These are phyloP conservation scores for Lactarius quietus DNA, from an alignment of 768 basidiomycete genomes.

Conservation along the genomic window DNA sequence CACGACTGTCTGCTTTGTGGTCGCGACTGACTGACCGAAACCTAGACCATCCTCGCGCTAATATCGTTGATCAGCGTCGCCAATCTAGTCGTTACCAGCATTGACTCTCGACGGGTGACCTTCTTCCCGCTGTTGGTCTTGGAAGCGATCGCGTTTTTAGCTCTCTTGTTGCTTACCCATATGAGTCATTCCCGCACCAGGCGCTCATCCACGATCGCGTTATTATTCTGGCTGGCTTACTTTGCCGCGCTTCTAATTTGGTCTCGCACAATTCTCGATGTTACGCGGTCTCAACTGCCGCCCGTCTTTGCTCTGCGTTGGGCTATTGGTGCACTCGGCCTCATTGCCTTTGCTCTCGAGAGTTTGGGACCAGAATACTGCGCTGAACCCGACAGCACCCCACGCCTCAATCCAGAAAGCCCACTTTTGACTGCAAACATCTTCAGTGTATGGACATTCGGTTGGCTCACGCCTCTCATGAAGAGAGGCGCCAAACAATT, in stretches of 20 bases:
- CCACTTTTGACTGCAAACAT: slow-evolving; percentile 76
- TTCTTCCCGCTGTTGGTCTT: slow-evolving; percentile 53
- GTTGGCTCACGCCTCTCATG: slow-evolving; percentile 84
- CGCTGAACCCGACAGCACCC: slow-evolving; percentile 30
- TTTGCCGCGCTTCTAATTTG: slow-evolving; percentile 47
- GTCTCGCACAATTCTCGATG: slow-evolving; percentile 52
- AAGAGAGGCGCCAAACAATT: slow-evolving; percentile 57
- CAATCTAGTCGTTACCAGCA: slow-evolving; percentile 41
- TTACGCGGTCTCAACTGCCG: slow-evolving; percentile 33
- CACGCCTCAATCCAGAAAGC: slow-evolving; percentile 50
- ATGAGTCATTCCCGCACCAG: slow-evolving; percentile 69
- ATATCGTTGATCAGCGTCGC: slow-evolving; percentile 46
- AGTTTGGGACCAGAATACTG: slow-evolving; percentile 60
- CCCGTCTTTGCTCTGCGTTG: slow-evolving; percentile 46
- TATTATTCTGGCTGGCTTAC: slow-evolving; percentile 83
- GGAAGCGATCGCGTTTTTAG: slow-evolving; percentile 51
- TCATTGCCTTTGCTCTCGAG: slow-evolving; percentile 61
- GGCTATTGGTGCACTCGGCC: slow-evolving; percentile 41
- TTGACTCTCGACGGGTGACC: slow-evolving; percentile 37
- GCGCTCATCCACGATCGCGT: slow-evolving; percentile 64
- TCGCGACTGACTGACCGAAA: slow-evolving; percentile 6
- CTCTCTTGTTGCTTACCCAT: slow-evolving; percentile 51
- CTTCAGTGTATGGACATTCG: slow-evolving; percentile 79
- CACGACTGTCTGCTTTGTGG: neutral
- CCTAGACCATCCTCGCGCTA: slow-evolving; percentile 46